Conservation (phyloP, 2,329 filamentous ascomycete genomes). For the Epicoccum sorghinum region DNA sequence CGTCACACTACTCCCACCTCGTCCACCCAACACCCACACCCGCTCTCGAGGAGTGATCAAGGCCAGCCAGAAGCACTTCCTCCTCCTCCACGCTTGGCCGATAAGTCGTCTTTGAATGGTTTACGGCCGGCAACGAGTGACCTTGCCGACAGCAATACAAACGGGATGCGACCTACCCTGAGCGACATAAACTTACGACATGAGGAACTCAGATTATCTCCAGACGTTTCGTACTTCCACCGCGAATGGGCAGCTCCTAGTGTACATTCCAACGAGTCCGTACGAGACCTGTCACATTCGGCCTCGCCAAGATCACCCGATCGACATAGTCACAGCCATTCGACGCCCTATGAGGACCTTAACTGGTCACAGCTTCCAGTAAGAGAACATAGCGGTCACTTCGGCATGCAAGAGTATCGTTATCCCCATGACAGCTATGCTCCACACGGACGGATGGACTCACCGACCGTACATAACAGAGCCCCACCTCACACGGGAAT, state of each 20-base stretch:
- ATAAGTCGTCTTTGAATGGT: constrained; percentile 23
- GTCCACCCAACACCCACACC: constrained; percentile 36
- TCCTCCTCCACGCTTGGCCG: constrained; percentile 2
- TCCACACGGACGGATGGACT: background rate
- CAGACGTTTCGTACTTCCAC: constrained; percentile 27
- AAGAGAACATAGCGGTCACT: background rate
- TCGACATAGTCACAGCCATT: background rate
- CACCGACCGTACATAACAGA: background rate
- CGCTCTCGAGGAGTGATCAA: constrained; percentile 21
- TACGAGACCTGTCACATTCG: constrained; percentile 33
- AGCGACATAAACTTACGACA: constrained; percentile 14
- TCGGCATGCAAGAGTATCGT: background rate
- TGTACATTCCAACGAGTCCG: constrained; percentile 31
- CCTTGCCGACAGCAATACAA: background rate
- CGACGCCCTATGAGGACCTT: constrained; percentile 25
- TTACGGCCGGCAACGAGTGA: constrained; percentile 12
- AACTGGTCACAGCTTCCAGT: constrained; percentile 15
- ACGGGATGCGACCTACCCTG: background rate
- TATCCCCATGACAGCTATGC: background rate
- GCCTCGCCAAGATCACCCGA: constrained; percentile 16
- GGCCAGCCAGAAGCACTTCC: background rate
- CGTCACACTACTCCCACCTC: constrained; percentile 32
- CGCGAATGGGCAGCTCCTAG: constrained; percentile 36
- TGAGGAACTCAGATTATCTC: constrained; percentile 17
- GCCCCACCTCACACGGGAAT: background rate